Conservation (phyloP, 805 yeast species). For the Candida insectorum region DNA sequence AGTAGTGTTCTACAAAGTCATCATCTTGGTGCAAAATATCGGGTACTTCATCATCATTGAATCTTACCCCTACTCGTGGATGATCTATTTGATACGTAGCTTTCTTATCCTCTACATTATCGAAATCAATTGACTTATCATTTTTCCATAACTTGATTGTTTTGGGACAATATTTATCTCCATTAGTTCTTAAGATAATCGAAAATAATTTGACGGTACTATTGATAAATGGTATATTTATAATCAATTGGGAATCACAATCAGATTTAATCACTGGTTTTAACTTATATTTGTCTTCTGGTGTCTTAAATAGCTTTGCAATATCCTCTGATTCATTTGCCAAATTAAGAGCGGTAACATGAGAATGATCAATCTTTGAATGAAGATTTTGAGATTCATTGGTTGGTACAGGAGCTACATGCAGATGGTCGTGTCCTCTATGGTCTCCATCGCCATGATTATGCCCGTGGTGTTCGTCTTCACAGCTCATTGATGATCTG, state of each 20-base stretch:
- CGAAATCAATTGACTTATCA: constrained; percentile 68
- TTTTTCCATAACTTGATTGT: constrained; percentile 72
- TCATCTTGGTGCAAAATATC: constrained; percentile 28
- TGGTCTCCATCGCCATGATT: constrained; percentile 32
- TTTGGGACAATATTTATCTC: constrained; percentile 63
- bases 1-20: constrained; percentile 74
- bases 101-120: constrained; percentile 45
- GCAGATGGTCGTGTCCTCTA: constrained; percentile 36
- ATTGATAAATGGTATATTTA: constrained; percentile 73
- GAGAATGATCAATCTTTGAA: constrained; percentile 55
- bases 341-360: constrained; percentile 63
- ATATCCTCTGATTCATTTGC: constrained; percentile 49
- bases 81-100: constrained; percentile 56
- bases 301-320: constrained; percentile 49
- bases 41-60: constrained; percentile 39
- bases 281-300: constrained; percentile 47
- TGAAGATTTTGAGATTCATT: constrained; percentile 64
- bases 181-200: constrained; percentile 63
- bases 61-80: constrained; percentile 56
- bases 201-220: constrained; percentile 74
- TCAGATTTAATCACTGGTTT: constrained; percentile 58
- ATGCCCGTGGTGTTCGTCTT: constrained; percentile 21
- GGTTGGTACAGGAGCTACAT: constrained; percentile 69
- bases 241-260: constrained; percentile 74
- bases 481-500: constrained; percentile 33